These are phyloP conservation scores for Schwanniomyces pseudopolymorphus DNA, from an alignment of 805 yeast species.

Conservation along the genomic window DNA sequence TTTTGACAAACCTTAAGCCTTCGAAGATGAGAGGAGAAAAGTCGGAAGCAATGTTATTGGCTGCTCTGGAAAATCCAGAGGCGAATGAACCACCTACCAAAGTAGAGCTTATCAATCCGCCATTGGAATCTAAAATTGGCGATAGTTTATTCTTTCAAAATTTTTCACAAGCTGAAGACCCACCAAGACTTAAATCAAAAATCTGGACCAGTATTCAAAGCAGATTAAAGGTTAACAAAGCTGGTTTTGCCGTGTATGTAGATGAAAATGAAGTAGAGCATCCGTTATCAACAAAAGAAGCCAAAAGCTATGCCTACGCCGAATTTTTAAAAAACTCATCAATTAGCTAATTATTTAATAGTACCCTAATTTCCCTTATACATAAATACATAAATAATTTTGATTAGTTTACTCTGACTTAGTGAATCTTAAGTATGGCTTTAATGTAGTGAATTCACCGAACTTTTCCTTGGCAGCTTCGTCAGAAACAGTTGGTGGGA, in stretches of 20 bases:
- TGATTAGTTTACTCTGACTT: slow-evolving; percentile 11
- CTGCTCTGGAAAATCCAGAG: slow-evolving; percentile 40
- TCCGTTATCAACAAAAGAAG: slow-evolving; percentile 8
- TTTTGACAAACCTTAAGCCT: slow-evolving; percentile 58
- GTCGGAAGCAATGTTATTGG: slow-evolving; percentile 67
- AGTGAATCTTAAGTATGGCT: slow-evolving; percentile 65
- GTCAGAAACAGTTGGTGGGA: slow-evolving; percentile 63
- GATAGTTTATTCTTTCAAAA: slow-evolving; percentile 37
- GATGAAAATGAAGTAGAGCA: slow-evolving; percentile 18
- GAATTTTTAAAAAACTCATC: slow-evolving; percentile 1
- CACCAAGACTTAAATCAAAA: slow-evolving; percentile 30
- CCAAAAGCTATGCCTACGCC: slow-evolving; percentile 4
- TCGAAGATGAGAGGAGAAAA: slow-evolving; percentile 61
- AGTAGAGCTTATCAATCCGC: slow-evolving; percentile 52
- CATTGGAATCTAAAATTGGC: slow-evolving; percentile 38
- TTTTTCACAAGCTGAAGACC: slow-evolving; percentile 9
- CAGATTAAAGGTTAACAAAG: slow-evolving; percentile 25
- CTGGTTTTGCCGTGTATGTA: slow-evolving; percentile 28
- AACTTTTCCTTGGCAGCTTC: slow-evolving; percentile 59
- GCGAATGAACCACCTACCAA: slow-evolving; percentile 9
- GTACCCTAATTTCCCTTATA: neutral
- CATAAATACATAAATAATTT: neutral
- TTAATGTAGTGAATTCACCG: slow-evolving; percentile 60
- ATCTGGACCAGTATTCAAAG: slow-evolving; percentile 33
- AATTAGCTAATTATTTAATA: neutral